Evolutionary conservation across 495 filamentous ascomycete genomes (phyloP).

Genomic region (Penicillium angulare): DNA sequence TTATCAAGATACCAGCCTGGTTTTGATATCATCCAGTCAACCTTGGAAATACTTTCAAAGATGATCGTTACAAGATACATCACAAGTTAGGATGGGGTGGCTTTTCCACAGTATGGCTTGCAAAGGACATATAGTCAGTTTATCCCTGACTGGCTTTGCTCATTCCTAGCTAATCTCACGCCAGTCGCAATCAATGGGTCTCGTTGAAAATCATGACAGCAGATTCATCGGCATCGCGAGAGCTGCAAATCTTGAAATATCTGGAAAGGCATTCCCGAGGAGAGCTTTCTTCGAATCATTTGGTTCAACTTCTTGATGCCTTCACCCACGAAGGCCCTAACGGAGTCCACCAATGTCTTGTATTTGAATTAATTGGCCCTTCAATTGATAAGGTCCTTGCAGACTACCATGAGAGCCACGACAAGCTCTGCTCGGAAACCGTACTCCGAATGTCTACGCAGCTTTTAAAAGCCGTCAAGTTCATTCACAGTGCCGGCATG

Average conservation of each 20-base stretch:
- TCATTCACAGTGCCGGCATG: constrained; percentile 33
- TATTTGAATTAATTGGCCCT: constrained; percentile 44
- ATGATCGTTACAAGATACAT: constrained; percentile 75
- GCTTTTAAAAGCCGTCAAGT: constrained; percentile 25
- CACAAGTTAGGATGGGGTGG: constrained; percentile 87
- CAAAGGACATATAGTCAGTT: constrained; percentile 26
- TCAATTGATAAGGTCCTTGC: constrained; percentile 16
- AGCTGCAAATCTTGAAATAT: constrained; percentile 12
- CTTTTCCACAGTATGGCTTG: constrained; percentile 85
- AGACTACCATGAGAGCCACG: constrained; percentile 19
- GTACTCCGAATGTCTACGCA: constrained; percentile 27
- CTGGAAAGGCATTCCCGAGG: constrained; percentile 7
- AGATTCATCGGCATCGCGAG: constrained; percentile 15
- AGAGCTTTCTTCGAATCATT: constrained; percentile 14
- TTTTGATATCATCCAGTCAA: constrained; percentile 79
- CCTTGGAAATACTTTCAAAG: constrained; percentile 81
- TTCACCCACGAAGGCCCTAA: constrained; percentile 43
- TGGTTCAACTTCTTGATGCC: constrained; percentile 39
- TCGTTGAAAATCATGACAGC: constrained; percentile 37
- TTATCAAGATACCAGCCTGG: constrained; percentile 39
- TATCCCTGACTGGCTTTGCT: not conserved
- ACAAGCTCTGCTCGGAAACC: constrained; percentile 17
- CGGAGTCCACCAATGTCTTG: constrained; percentile 45
- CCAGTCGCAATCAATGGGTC: constrained; percentile 31
- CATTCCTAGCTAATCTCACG: constrained; percentile 9